Evolutionary conservation across 2,329 filamentous ascomycete genomes (phyloP), one percentile per base, ranked within the genome.

Genomic region (Myriosclerotinia scirpicola): DNA sequence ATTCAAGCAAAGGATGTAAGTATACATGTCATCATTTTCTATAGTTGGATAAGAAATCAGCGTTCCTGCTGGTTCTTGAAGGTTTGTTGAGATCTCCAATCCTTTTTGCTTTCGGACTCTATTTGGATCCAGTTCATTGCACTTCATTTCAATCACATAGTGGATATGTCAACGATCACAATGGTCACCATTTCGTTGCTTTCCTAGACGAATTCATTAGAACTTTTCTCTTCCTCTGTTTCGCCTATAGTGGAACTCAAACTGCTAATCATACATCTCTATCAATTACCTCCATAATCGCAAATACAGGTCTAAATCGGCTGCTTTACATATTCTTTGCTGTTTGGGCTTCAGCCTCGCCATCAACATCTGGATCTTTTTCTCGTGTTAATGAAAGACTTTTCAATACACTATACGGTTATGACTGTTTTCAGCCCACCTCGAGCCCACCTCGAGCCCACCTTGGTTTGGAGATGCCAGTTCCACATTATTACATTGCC

Each of bases 311-410:
- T 42, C 12, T 30, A n/a, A 54, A 58, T 26, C 40, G 52, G n/a
- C 22, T 30, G 52, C 74, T 80, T 12, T 80, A 78, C 69, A 71
- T 71, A 26, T 53, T 66, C 70, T 11, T 44, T 76, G 4, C 71
- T 71, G 9, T 78, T 77, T 53, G 77, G 15, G 75, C 17, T 77
- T 73, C 68, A 73, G 67, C 2, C 76, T 85, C 56, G 80, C 80
- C 26, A 81, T 82, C 68, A 85, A 84, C 69, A 81, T 82, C 6
- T 85, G 83, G 83, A 79, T 83, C 2, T 84, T 85, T 73, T 84
- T 80, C 5, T 73, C 79, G 82, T 36, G 78, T 84, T 40, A 80
- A 78, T 0, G 82, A 82, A 22, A 82, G 82, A 6, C 74, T 83
- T n/a, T 84, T 84, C 73, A 84, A 84, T 64, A 81, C 82, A 12